These are phyloP conservation scores for Teunomyces atbi DNA, from an alignment of 805 yeast genomes.

Conservation along the genomic window DNA sequence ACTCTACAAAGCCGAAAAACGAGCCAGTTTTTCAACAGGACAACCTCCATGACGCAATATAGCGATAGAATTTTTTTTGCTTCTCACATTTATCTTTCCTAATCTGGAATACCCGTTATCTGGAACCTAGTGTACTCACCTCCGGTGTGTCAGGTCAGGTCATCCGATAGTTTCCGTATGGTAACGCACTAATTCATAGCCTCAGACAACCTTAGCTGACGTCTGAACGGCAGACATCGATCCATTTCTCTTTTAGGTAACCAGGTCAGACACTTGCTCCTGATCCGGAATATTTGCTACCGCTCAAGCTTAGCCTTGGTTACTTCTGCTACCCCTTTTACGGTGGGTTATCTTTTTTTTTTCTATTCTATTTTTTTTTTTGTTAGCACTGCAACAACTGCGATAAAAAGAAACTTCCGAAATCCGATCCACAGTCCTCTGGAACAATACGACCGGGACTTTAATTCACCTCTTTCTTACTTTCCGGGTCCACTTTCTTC, in stretches of 20 bases:
- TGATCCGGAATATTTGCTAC: not conserved
- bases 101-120: not conserved
- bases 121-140: not conserved
- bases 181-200: not conserved
- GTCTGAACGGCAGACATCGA: not conserved
- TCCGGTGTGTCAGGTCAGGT: not conserved
- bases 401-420: slow-evolving; percentile 1
- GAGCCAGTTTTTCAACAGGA: not conserved
- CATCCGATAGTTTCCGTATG: not conserved
- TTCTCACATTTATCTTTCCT: not conserved
- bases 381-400: not conserved
- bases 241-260: not conserved
- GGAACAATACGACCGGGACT: not conserved
- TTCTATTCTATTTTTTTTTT: not conserved
- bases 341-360: not conserved
- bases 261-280: not conserved
- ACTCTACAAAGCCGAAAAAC: not conserved
- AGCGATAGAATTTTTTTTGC: not conserved
- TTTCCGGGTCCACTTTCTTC: not conserved
- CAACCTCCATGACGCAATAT: not conserved
- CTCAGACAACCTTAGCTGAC: not conserved
- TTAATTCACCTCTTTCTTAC: not conserved
- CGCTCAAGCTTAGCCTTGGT: too few relatives aligned
- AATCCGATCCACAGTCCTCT: not conserved
- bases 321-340: not conserved